Conservation (phyloP, 805 yeast species). For the Candida nitratophila region DNA sequence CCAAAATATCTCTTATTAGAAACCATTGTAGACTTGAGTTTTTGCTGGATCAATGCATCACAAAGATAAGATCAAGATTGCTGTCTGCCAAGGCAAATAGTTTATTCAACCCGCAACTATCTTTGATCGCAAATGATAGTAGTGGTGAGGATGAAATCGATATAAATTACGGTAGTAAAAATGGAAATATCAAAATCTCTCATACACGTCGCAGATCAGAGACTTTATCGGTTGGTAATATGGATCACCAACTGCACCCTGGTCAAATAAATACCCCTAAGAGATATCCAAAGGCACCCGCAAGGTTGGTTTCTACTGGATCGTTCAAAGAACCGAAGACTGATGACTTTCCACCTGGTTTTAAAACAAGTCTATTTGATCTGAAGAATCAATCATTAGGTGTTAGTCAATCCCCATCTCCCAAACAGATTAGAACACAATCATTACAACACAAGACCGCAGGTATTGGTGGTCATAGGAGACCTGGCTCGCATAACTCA, state of each 20-base stretch:
- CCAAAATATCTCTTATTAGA: constrained; percentile 73
- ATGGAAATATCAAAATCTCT: not conserved
- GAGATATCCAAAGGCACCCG: not conserved
- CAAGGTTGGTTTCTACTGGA: not conserved
- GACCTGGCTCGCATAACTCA: not conserved
- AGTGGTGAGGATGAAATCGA: not conserved
- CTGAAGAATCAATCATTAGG: not conserved
- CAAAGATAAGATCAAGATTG: constrained; percentile 54
- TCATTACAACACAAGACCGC: not conserved
- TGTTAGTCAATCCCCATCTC: not conserved
- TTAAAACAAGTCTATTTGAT: not conserved
- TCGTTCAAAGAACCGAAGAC: not conserved
- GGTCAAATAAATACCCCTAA: not conserved
- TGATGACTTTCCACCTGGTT: not conserved
- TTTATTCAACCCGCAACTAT: not conserved
- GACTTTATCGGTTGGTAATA: not conserved
- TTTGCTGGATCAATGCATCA: constrained; percentile 74
- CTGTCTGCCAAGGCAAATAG: constrained; percentile 25
- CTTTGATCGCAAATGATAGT: not conserved
- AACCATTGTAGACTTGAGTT: constrained; percentile 91
- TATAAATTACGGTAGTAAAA: not conserved
- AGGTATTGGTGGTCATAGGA: not conserved
- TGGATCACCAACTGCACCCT: not conserved
- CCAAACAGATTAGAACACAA: not conserved
- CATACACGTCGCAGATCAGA: not conserved